Conservation (phyloP, 768 basidiomycete species). For the Agaricus sinodeliciosus region DNA sequence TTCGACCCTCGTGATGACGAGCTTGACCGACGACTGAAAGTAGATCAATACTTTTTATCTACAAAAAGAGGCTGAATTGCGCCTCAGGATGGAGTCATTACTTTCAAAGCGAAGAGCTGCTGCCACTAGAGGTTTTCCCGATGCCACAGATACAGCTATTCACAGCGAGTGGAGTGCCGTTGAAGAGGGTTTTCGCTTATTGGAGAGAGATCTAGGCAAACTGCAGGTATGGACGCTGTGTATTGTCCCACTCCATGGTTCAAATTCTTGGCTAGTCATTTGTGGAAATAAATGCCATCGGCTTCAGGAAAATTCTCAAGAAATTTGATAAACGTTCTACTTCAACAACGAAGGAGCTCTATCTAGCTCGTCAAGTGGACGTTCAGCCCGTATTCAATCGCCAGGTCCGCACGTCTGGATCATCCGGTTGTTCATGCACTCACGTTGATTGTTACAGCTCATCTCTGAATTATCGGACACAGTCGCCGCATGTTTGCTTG, state of each 20-base stretch:
- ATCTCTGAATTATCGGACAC: constrained; percentile 94
- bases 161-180: constrained; percentile 94
- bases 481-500: constrained; percentile 75
- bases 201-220: constrained; percentile 92
- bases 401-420: constrained; percentile 48
- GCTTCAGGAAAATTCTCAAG: constrained; percentile 95
- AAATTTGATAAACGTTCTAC: constrained; percentile 98
- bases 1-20: constrained; percentile 2
- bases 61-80: constrained; percentile 93
- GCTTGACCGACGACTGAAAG: constrained; percentile 7
- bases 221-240: constrained; percentile 59
- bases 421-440: constrained; percentile 1
- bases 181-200: constrained; percentile 90
- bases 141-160: constrained; percentile 54
- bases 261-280: constrained; percentile 61
- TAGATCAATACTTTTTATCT: constrained; percentile 98
- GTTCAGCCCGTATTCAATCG: constrained; percentile 98
- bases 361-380: constrained; percentile 93
- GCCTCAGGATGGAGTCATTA: constrained; percentile 85
- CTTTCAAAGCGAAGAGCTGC: constrained; percentile 90
- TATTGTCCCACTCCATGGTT: neutral
- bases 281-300: constrained; percentile 94
- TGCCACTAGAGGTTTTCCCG: constrained; percentile 64
- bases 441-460: constrained; percentile 42
- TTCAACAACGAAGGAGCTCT: constrained; percentile 93